These are phyloP conservation scores for Botryotinia convoluta DNA, from an alignment of 2,329 filamentous ascomycete genomes.

Conservation along the genomic window DNA sequence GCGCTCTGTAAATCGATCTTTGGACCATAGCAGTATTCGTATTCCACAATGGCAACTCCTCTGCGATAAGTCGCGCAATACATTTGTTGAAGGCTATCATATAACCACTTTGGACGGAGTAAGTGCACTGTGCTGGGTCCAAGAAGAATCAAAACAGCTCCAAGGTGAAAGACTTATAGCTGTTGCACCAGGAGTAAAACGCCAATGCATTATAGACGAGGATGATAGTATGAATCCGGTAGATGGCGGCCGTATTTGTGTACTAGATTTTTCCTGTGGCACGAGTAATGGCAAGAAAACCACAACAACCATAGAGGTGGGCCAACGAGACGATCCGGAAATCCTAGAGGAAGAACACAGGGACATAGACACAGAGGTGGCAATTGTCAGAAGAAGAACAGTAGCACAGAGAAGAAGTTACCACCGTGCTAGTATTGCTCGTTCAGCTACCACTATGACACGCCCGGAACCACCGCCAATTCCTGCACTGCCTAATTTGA, in stretches of 20 bases:
- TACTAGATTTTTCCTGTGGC: constrained; percentile 72
- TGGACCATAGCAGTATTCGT: constrained; percentile 33
- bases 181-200: constrained; percentile 66
- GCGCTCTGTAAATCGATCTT: constrained; percentile 27
- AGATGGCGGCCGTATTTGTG: constrained; percentile 71
- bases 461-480: constrained; percentile 29
- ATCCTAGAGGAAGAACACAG: constrained; percentile 69
- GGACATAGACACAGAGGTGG: constrained; percentile 74
- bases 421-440: constrained; percentile 48
- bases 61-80: constrained; percentile 65
- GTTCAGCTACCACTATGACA: constrained; percentile 46
- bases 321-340: constrained; percentile 62
- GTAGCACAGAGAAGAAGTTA: constrained; percentile 58
- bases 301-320: constrained; percentile 70
- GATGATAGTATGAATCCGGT: constrained; percentile 72
- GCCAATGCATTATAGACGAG: constrained; percentile 54
- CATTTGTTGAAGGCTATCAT: constrained; percentile 65
- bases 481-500: constrained; percentile 28
- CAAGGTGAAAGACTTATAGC: constrained; percentile 61
- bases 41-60: constrained; percentile 68
- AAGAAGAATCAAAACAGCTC: constrained; percentile 49
- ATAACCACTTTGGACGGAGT: constrained; percentile 64
- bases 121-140: constrained; percentile 70
- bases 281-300: constrained; percentile 52
- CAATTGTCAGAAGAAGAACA: constrained; percentile 72